Percentiles rank a stretch among this genome's conserved stretches.
phyloP scores from a whole-genome alignment of 345 rosid species.

The Geranium rotundifolium region DNA sequence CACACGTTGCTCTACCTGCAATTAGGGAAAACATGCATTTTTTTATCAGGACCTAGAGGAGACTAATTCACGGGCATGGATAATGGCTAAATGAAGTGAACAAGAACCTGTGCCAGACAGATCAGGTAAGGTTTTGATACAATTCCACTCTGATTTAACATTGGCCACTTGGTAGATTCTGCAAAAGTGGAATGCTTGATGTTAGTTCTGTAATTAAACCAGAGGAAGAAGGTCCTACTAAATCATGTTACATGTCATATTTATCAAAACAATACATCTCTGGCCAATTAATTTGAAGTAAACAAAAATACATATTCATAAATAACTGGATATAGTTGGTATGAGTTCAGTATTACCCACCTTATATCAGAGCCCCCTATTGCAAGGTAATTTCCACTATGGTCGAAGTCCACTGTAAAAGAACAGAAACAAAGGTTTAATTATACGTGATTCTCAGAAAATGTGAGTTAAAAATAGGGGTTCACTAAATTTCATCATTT shows the following conservation, averaged over 20 bases:
- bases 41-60: too few species aligned
- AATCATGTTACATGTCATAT: too few species aligned
- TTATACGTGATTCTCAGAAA: neutral
- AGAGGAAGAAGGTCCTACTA: too few species aligned
- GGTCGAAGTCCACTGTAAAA: slow-evolving; percentile 48
- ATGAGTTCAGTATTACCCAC: slow-evolving; percentile 17
- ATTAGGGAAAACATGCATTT: neutral
- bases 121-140: slow-evolving; percentile 81
- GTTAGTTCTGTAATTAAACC: neutral
- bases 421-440: neutral
- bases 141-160: slow-evolving; percentile 91
- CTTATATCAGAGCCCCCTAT: slow-evolving; percentile 79
- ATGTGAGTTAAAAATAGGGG: neutral
- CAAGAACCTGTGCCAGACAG: slow-evolving; percentile 81
- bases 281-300: neutral
- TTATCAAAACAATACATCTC: neutral
- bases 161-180: slow-evolving; percentile 85
- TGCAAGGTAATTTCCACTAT: slow-evolving; percentile 80
- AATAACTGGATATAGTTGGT: neutral
- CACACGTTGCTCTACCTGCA: slow-evolving; percentile 61
- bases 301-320: neutral
- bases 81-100: neutral
- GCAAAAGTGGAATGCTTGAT: slow-evolving; percentile 10
- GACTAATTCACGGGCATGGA: too few species aligned
- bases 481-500: neutral